Evolutionary conservation across 2,329 filamentous ascomycete species (phyloP).

Genomic region (Helotiales sp.): DNA sequence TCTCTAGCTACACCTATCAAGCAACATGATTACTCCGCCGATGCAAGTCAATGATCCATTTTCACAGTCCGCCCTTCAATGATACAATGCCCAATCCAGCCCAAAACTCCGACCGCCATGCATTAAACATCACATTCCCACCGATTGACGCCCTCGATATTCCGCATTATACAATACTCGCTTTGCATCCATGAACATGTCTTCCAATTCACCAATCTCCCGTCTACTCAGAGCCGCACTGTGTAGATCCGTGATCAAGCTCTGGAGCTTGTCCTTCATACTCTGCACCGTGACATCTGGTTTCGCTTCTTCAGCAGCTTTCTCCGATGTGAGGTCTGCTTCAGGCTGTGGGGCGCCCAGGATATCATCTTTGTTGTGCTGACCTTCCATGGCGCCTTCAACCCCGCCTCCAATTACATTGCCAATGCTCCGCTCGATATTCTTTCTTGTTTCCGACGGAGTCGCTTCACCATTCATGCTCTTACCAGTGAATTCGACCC

Average conservation of each 20-base stretch:
- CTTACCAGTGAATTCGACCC: too few species aligned
- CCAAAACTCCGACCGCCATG: slow-evolving; percentile 27
- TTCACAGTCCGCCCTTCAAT: not conserved
- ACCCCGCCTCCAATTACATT: too few species aligned
- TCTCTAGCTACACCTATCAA: not conserved
- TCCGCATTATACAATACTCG: slow-evolving; percentile 72
- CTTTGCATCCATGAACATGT: slow-evolving; percentile 77
- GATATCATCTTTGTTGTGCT: too few species aligned
- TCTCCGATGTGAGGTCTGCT: not conserved
- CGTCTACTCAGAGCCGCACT: slow-evolving; percentile 59
- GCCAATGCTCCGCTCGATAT: too few species aligned
- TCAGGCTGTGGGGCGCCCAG: too few species aligned
- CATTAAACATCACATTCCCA: slow-evolving; percentile 11
- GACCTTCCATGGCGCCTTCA: too few species aligned
- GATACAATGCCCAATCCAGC: not conserved
- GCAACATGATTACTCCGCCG: not conserved
- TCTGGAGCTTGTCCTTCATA: slow-evolving; percentile 55
- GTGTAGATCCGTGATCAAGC: slow-evolving; percentile 60
- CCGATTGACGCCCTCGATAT: slow-evolving; percentile 47
- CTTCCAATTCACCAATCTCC: slow-evolving; percentile 71
- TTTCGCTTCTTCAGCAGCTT: not conserved
- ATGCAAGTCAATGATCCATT: not conserved
- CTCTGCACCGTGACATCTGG: slow-evolving; percentile 33
- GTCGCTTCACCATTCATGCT: too few species aligned
- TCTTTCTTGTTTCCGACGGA: too few species aligned